Evolutionary conservation across 768 basidiomycete genomes (phyloP), one percentile per base, ranked within the genome.

Genomic region (Psilocybe azurescens): DNA sequence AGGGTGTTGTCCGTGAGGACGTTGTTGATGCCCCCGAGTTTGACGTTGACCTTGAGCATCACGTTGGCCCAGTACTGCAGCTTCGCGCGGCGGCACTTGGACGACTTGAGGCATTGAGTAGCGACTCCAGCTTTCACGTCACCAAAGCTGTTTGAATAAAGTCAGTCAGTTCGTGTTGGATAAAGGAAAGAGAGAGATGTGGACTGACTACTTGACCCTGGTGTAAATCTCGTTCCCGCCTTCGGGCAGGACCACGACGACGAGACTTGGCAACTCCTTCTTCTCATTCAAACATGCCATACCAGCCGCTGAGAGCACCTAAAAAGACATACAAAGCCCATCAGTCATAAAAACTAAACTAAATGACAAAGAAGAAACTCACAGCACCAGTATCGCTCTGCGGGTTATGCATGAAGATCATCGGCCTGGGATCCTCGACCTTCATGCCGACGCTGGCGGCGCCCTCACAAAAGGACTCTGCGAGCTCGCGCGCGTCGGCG

Each of bases 31-130:
- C 93, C 93, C 4, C 92, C 93, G 0, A 94, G 81, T 72, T 94
- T 94, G 3, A 89, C 91, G 60, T 94, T 94, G 59, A 94, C 80
- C 93, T 94, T 94, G 10, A 94, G 72, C 68, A 86, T 86, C 0
- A 94, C 89, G 63, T 94, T 95, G 0, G 91, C 91, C 71, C 83
- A 94, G 62, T 93, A 95, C 63, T 94, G 93, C 0, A 80, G 70
- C 58, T 88, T 93, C 0, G 90, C 92, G 0, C 83, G 73, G 54
- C 70, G 75, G 68, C 89, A 89, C 63, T 93, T 91, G 5, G 62
- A 69, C 2, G 81, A 78, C 73, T 90, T 90, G 59, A 94, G 63
- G 70, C 93, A 94, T 59, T 94, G 93, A 0, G 93, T 94, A 0
- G 91, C 86, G 8, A 94, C 88, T 44, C 93, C 93, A 67, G 83